Evolutionary conservation across 768 basidiomycete species (phyloP).

Genomic region (Panus rudis): DNA sequence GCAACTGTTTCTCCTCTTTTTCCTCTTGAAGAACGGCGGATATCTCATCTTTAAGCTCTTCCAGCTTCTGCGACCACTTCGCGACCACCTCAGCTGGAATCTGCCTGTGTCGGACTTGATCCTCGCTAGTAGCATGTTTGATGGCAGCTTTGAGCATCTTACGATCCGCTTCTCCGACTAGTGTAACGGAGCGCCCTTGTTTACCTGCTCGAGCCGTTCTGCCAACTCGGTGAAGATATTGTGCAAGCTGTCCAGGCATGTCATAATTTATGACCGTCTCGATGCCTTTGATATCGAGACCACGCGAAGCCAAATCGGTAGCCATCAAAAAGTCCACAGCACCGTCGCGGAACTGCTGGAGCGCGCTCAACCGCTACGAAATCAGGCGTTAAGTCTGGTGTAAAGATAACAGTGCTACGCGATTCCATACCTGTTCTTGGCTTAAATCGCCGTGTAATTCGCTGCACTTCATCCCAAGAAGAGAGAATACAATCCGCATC

Average conservation of each 20-base stretch:
- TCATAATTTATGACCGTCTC: conserved; percentile 99
- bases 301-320: conserved; percentile 91
- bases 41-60: conserved; percentile 69
- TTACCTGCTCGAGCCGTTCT: conserved; percentile 93
- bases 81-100: conserved; percentile 69
- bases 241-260: conserved; percentile 89
- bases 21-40: conserved; percentile 80
- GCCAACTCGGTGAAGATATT: conserved; percentile 96
- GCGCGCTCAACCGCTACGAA: conserved; percentile 71
- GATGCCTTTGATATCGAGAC: conserved; percentile 95
- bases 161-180: conserved; percentile 93
- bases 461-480: conserved; percentile 83
- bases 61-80: conserved; percentile 65
- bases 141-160: conserved; percentile 95
- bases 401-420: conserved; percentile 12
- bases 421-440: conserved; percentile 76
- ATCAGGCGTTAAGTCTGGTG: conserved; percentile 2
- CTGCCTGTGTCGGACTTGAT: conserved; percentile 84
- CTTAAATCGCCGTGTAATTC: conserved; percentile 94
- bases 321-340: conserved; percentile 90
- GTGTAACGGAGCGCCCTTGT: conserved; percentile 86
- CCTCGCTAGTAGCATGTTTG: conserved; percentile 73
- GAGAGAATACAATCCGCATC: conserved; percentile 86
- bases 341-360: conserved; percentile 84
- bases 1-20: conserved; percentile 91